Percentiles rank a stretch among this genome's conserved stretches.
phyloP scores from a whole-genome alignment of 176 grass and related monocot species.

The Juncus inflexus region DNA sequence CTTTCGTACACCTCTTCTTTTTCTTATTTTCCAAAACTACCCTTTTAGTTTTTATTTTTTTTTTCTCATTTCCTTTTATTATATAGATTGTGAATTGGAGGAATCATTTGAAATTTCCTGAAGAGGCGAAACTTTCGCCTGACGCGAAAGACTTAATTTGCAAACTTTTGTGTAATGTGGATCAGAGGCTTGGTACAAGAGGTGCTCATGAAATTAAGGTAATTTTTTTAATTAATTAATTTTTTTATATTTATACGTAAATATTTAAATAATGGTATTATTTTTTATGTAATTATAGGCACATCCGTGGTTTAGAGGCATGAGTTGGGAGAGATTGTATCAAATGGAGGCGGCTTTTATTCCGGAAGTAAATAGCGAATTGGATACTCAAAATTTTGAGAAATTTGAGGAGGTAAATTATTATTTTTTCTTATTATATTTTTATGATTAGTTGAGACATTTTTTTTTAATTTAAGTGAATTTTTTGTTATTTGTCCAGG shows the following conservation, averaged over 20 bases:
- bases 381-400: conserved; percentile 96
- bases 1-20: conserved; percentile 9
- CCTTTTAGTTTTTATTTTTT: conserved; percentile 4
- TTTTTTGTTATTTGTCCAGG: conserved; percentile 45
- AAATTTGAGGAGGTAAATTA: conserved; percentile 78
- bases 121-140: conserved; percentile 84
- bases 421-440: conserved; percentile 21
- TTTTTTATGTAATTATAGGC: conserved; percentile 36
- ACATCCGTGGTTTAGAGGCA: conserved; percentile 86
- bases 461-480: conserved; percentile 1
- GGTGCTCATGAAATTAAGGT: conserved; percentile 93
- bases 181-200: conserved; percentile 86
- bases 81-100: conserved; percentile 97
- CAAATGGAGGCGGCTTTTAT: conserved; percentile 98
- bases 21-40: background rate
- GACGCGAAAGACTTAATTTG: conserved; percentile 94
- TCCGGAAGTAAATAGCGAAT: conserved; percentile 72
- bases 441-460: conserved; percentile 16
- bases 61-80: conserved; percentile 17
- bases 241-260: background rate
- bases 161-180: conserved; percentile 93
- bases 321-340: conserved; percentile 75
- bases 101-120: conserved; percentile 92
- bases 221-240: conserved; percentile 23
- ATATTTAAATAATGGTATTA: too few relatives aligned